Percentiles rank a stretch among this genome's conserved stretches.
phyloP scores from a whole-genome alignment of 352 stramenopile genomes.

The Phytophthora cryptogea region DNA sequence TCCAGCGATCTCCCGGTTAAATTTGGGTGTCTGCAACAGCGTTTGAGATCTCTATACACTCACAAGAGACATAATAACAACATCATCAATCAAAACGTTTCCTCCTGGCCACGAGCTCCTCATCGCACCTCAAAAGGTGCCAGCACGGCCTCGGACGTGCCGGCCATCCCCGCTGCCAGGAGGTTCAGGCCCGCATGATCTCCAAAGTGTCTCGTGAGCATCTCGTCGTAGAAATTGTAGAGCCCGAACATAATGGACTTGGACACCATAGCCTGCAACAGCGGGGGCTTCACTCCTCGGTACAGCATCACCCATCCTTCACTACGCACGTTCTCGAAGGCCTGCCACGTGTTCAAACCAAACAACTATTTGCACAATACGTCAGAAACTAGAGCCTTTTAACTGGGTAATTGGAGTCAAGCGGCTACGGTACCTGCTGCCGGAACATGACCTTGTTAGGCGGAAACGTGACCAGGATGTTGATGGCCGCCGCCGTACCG shows the following conservation, averaged over 20 bases:
- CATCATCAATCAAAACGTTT: neutral
- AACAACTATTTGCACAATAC: conserved; percentile 50
- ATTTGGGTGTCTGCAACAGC: conserved; percentile 86
- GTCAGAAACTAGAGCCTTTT: neutral
- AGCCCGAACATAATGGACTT: conserved; percentile 92
- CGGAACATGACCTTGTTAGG: conserved; percentile 93
- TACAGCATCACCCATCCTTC: conserved; percentile 77
- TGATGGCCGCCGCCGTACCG: conserved; percentile 81
- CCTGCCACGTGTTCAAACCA: conserved; percentile 67
- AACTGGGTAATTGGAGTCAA: too few species aligned
- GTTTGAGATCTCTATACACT: conserved; percentile 72
- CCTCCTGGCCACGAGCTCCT: neutral
- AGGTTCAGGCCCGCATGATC: conserved; percentile 49
- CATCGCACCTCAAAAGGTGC: conserved; percentile 80
- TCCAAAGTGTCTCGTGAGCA: conserved; percentile 53
- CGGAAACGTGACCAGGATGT: conserved; percentile 88
- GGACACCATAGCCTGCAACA: conserved; percentile 84
- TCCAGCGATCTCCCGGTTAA: conserved; percentile 79
- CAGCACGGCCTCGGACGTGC: conserved; percentile 83
- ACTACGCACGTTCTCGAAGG: conserved; percentile 68
- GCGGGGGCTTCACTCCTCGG: conserved; percentile 80
- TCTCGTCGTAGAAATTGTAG: conserved; percentile 86
- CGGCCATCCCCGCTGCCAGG: conserved; percentile 65
- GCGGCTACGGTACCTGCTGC: conserved; percentile 64
- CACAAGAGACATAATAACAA: conserved; percentile 1